A percentile compares a stretch with the other conserved stretches of the same genome.
Conservation (phyloP, 2,329 filamentous ascomycete species). For the Colletotrichum acutatum region DNA sequence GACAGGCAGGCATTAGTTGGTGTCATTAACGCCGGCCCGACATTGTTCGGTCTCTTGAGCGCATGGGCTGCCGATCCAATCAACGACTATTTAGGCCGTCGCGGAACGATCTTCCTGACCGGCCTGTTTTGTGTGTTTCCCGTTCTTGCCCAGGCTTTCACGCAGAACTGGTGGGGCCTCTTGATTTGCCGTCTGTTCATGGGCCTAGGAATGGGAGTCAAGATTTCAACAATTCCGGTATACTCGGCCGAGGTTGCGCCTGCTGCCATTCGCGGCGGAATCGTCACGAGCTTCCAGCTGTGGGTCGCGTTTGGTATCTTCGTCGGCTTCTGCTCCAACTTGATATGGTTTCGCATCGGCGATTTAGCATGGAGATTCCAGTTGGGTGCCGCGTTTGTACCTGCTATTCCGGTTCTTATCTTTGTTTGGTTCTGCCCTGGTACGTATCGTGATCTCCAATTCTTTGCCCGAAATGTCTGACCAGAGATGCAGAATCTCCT, state of each 20-base stretch:
- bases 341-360: constrained; percentile 63
- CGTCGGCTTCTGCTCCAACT: constrained; percentile 67
- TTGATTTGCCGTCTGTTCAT: constrained; percentile 62
- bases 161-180: constrained; percentile 63
- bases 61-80: constrained; percentile 51
- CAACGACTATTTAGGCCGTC: constrained; percentile 42
- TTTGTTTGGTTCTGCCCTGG: constrained; percentile 69
- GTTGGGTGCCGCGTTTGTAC: constrained; percentile 71
- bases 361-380: constrained; percentile 67
- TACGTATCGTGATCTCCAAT: not conserved
- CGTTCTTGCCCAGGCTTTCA: constrained; percentile 63
- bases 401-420: constrained; percentile 62
- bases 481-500: constrained; percentile 59
- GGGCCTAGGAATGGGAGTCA: constrained; percentile 77
- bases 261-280: constrained; percentile 74
- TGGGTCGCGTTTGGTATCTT: constrained; percentile 69
- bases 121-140: constrained; percentile 66
- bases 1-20: constrained; percentile 64
- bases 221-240: constrained; percentile 74
- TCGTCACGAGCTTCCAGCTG: constrained; percentile 81
- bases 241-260: constrained; percentile 80
- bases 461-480: not conserved
- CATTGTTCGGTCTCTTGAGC: constrained; percentile 38
- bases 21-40: constrained; percentile 60
- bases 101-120: constrained; percentile 61